These are phyloP conservation scores for Solanum infundibuliforme DNA, from an alignment of 257 asterid species.

Conservation along the genomic window DNA sequence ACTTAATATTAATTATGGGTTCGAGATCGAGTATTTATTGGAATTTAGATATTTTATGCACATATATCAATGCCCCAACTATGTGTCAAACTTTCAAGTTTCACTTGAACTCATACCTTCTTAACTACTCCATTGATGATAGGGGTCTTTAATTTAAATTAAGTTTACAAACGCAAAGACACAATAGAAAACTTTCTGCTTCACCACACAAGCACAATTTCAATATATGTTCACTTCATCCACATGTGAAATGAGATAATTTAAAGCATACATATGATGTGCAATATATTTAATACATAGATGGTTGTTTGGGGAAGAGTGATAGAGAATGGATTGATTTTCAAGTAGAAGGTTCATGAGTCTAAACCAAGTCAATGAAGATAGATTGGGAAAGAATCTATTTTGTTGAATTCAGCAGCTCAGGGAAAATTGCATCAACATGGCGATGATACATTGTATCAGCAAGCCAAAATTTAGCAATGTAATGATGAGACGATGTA, in stretches of 20 bases:
- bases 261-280: background rate
- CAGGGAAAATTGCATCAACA: slow-evolving; percentile 36
- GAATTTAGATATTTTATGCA: too few species aligned
- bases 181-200: background rate
- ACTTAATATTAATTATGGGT: background rate
- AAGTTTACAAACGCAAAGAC: background rate
- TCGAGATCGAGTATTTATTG: too few species aligned
- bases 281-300: background rate
- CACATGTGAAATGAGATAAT: background rate
- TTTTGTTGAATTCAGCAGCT: slow-evolving; percentile 5
- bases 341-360: background rate
- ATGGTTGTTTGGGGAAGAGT: background rate
- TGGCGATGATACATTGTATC: slow-evolving; percentile 31
- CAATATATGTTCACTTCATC: background rate
- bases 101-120: too few species aligned
- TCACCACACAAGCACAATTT: too few species aligned
- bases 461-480: slow-evolving; percentile 45
- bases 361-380: background rate
- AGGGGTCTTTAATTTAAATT: too few species aligned
- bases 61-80: background rate
- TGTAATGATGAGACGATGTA: slow-evolving; percentile 38
- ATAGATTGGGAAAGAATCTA: background rate
- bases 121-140: too few species aligned
- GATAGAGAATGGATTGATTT: background rate
- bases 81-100: too few species aligned